These are phyloP conservation scores for Starmerella vaccinii DNA, from an alignment of 805 yeast species.

Conservation along the genomic window DNA sequence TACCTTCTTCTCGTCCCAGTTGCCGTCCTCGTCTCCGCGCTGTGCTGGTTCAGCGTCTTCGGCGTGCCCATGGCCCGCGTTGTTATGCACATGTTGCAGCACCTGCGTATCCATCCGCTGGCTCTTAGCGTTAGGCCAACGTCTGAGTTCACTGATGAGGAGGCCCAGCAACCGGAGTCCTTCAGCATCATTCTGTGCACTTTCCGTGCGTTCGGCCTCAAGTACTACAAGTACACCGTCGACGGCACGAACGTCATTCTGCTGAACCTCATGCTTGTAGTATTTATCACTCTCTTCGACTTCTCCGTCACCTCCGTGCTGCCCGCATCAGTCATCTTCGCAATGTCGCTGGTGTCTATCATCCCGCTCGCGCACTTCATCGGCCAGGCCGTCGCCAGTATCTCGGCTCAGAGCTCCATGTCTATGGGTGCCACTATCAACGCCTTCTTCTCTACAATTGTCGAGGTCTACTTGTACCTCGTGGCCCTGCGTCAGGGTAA, in stretches of 20 bases:
- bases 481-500: slow-evolving; percentile 80
- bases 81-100: slow-evolving; percentile 54
- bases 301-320: slow-evolving; percentile 51
- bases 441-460: slow-evolving; percentile 93
- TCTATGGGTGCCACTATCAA: slow-evolving; percentile 97
- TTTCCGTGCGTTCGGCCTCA: slow-evolving; percentile 82
- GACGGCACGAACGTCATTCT: slow-evolving; percentile 93
- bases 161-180: slow-evolving; percentile 35
- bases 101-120: slow-evolving; percentile 80
- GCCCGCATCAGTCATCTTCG: slow-evolving; percentile 49
- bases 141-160: slow-evolving; percentile 28
- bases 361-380: slow-evolving; percentile 92
- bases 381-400: slow-evolving; percentile 99
- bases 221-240: slow-evolving; percentile 90
- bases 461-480: slow-evolving; percentile 83
- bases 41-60: slow-evolving; percentile 76
- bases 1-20: slow-evolving; percentile 64
- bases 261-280: slow-evolving; percentile 71
- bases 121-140: slow-evolving; percentile 65
- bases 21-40: slow-evolving; percentile 41
- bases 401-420: slow-evolving; percentile 97
- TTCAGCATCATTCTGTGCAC: slow-evolving; percentile 63
- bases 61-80: slow-evolving; percentile 91
- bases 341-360: slow-evolving; percentile 69
- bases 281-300: slow-evolving; percentile 71